Evolutionary conservation across 2,329 filamentous ascomycete species (phyloP), one percentile per base, ranked within the genome.

Genomic region (Monilinia vaccinii-corymbosi): DNA sequence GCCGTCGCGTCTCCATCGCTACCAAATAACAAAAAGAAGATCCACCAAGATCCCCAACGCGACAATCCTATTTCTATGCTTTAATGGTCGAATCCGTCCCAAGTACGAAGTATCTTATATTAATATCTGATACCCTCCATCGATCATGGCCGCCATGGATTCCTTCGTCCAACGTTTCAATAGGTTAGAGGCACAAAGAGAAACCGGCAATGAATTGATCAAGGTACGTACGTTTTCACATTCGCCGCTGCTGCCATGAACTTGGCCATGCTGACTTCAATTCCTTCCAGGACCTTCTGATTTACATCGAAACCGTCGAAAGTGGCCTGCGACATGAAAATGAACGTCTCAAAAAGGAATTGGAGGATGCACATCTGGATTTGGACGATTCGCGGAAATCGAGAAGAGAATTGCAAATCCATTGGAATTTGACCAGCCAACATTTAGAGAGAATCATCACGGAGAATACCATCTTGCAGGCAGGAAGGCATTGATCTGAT

Each of bases 351-450:
- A 65, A 62, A 48, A 70, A 74, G 42, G 71, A 78, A 60, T 68
- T 83, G 13, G 71, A 70, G 47, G 73, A 79, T 64, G 69, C 73
- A 38, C 73, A 76, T 56, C 74, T 83, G 62, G 81, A 84, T 64
- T 74, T 83, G 16, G 73, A 75, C 9, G 75, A 80, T 68, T 75
- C 79, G n/a, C 75, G 71, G 9, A 74, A 75, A 28, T 75, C 76
- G 5, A 74, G 79, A 62, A 73, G 79, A 60, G 78, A 82, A 9
- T 70, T 83, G 44, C 79, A 83, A 67, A 74, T 78, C 61, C 74
- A 73, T 50, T 66, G 81, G 32, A 74, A 74, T 46, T 66, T 74
- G n/a, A 66, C 73, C 42, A 74, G 78, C 50, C 64, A 68, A 48
- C 69, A 70, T 25, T 66, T 76, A 48, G 68, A 71, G 38, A 72